Evolutionary conservation across 2,329 filamentous ascomycete species (phyloP).

Genomic region (Claviceps sp.): DNA sequence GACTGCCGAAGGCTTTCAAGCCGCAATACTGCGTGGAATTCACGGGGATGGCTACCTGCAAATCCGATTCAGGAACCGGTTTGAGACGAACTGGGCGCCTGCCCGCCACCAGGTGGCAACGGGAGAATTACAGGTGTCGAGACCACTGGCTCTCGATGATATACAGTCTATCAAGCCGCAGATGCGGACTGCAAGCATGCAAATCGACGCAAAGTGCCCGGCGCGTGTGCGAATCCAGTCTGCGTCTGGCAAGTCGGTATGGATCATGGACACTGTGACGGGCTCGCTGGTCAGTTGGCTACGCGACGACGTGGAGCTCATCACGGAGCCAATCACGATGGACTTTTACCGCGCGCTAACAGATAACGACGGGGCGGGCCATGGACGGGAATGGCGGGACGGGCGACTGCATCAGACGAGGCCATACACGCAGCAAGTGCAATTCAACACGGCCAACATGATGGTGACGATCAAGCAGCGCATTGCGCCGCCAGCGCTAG

Average conservation of each 20-base stretch:
- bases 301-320: conserved; percentile 22
- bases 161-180: conserved; percentile 8
- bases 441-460: conserved; percentile 18
- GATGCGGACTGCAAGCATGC: conserved; percentile 12
- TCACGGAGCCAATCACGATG: conserved; percentile 31
- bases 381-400: conserved; percentile 44
- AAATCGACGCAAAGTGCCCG: conserved; percentile 4
- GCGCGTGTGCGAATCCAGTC: conserved; percentile 20
- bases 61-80: conserved; percentile 30
- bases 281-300: conserved; percentile 31
- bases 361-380: conserved; percentile 48
- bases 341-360: conserved; percentile 52
- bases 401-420: conserved; percentile 32
- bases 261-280: conserved; percentile 29
- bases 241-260: conserved; percentile 21
- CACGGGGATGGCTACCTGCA: conserved; percentile 31
- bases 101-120: conserved; percentile 38
- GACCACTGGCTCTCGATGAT: conserved; percentile 16
- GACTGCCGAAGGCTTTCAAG: conserved; percentile 18
- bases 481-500: conserved; percentile 48
- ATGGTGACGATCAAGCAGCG: conserved; percentile 35
- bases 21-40: conserved; percentile 11
- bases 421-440: conserved; percentile 24
- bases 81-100: conserved; percentile 36
- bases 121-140: conserved; percentile 29